Conservation (phyloP, 2,329 filamentous ascomycete genomes). For the Cercospora nicotianae region DNA sequence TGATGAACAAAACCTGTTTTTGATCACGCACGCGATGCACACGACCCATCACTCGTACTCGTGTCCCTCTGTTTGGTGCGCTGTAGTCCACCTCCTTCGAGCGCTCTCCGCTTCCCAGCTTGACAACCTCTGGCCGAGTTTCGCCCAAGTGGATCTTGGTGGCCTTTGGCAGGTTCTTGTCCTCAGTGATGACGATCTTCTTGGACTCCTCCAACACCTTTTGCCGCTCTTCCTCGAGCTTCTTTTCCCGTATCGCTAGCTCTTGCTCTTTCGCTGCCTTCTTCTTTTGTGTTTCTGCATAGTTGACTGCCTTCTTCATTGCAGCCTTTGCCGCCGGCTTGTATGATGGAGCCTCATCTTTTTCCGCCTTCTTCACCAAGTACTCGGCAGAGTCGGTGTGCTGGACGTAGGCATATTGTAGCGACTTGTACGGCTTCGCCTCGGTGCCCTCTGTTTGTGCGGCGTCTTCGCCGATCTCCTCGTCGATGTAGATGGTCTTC, state of each 20-base stretch:
- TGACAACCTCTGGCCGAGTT: slow-evolving; percentile 61
- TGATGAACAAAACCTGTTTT: slow-evolving; percentile 83
- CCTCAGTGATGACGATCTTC: slow-evolving; percentile 70
- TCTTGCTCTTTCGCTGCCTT: slow-evolving; percentile 79
- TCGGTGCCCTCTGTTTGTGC: slow-evolving; percentile 66
- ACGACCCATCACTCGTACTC: slow-evolving; percentile 77
- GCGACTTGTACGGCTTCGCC: slow-evolving; percentile 75
- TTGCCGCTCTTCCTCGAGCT: slow-evolving; percentile 69
- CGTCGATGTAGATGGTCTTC: slow-evolving; percentile 71
- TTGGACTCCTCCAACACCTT: slow-evolving; percentile 78
- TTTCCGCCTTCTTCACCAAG: slow-evolving; percentile 64
- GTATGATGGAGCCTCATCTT: slow-evolving; percentile 69
- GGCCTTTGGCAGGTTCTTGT: slow-evolving; percentile 70
- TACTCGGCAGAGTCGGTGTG: slow-evolving; percentile 64
- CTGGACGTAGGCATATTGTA: slow-evolving; percentile 74
- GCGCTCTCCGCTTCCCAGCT: slow-evolving; percentile 53
- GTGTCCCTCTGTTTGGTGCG: slow-evolving; percentile 62
- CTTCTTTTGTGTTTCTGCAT: slow-evolving; percentile 75
- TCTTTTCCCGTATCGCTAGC: slow-evolving; percentile 67
- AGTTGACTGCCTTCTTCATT: slow-evolving; percentile 78
- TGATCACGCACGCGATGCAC: slow-evolving; percentile 80
- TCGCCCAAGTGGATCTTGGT: slow-evolving; percentile 74
- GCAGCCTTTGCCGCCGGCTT: slow-evolving; percentile 81
- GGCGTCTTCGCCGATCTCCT: slow-evolving; percentile 69
- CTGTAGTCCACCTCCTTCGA: slow-evolving; percentile 54